These are phyloP conservation scores for Phytopythium aichiense DNA, from an alignment of 352 stramenopile genomes.

Conservation along the genomic window DNA sequence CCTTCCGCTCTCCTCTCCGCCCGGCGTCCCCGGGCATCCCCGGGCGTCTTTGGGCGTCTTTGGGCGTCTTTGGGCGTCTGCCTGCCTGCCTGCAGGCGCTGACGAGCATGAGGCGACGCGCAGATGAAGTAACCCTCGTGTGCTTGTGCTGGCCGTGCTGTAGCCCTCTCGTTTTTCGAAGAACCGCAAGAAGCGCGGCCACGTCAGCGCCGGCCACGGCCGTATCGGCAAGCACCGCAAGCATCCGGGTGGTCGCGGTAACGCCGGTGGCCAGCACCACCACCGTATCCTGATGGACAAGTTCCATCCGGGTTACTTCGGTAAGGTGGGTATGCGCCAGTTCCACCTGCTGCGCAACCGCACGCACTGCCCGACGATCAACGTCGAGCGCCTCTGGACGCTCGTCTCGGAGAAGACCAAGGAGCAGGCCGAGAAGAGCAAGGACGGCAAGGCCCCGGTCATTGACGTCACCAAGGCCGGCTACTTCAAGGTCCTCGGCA, in stretches of 20 bases:
- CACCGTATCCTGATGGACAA: conserved; percentile 99
- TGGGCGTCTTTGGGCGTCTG: too few relatives aligned
- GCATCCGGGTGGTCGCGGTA: conserved; percentile 99
- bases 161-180: conserved; percentile 91
- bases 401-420: conserved; percentile 97
- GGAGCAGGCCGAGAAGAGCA: conserved; percentile 93
- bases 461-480: conserved; percentile 97
- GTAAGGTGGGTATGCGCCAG: conserved; percentile 99
- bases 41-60: too few relatives aligned
- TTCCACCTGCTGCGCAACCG: conserved; percentile 98
- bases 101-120: background rate
- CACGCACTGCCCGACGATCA: conserved; percentile 97
- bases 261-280: conserved; percentile 99
- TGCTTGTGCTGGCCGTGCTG: conserved; percentile 26
- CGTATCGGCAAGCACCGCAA: conserved; percentile 99
- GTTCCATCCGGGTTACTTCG: conserved; percentile 99
- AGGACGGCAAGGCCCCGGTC: conserved; percentile 97
- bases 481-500: conserved; percentile 99
- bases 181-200: conserved; percentile 99
- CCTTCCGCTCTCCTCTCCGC: background rate
- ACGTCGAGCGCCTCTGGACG: conserved; percentile 99
- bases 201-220: conserved; percentile 98
- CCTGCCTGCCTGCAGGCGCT: background rate
- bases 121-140: conserved; percentile 13
- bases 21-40: too few relatives aligned